Evolutionary conservation across 1,139 yeast species (phyloP), one percentile per base, ranked within the genome.

Genomic region (Neolecta irregularis): DNA sequence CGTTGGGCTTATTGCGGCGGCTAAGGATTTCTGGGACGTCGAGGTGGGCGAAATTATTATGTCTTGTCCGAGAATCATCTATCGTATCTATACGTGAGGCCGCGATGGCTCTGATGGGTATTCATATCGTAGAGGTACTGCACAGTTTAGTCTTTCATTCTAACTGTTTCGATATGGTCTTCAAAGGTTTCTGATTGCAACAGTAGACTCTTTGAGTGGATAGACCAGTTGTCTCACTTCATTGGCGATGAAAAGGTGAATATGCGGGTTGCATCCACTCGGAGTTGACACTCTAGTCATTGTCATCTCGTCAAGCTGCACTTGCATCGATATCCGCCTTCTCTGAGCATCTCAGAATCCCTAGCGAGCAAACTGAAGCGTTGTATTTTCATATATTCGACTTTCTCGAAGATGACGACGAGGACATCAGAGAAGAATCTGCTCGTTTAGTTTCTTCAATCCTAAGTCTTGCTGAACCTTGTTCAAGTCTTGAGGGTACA

Each of bases 331-430:
- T 47, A 15, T 24, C 17, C 4, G 33, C 22, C 2, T 38, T 39
- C 12, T 12, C 31, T 6, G 26, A 22, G 12, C 17, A 15, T n/a
- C 24, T 16, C 6, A 12, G 11, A 24, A 15, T 11, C 11, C 17
- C 9, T 25, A 12, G 19, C 16, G 16, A 24, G 36, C 8, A 29
- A 34, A 7, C 43, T 35, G 31, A 15, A 26, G 16, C 34, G 44
- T 19, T 41, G 36, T 31, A 30, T 25, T 18, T 41, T 43, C 12
- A 17, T 6, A 42, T 67, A 0, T 60, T 57, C 38, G 48, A 52
- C n/a, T 62, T 57, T 39, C 50, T 73, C 17, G 56, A 59, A 37
- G 91, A 76, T 50, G 85, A 75, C 45, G 78, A 73, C 41, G 66
- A 62, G 24, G 41, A 39, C 13, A 36, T 53, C n/a, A 45, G 56